These are phyloP conservation scores for Pulveroboletus sp. DNA, from an alignment of 768 basidiomycete species.

Conservation along the genomic window DNA sequence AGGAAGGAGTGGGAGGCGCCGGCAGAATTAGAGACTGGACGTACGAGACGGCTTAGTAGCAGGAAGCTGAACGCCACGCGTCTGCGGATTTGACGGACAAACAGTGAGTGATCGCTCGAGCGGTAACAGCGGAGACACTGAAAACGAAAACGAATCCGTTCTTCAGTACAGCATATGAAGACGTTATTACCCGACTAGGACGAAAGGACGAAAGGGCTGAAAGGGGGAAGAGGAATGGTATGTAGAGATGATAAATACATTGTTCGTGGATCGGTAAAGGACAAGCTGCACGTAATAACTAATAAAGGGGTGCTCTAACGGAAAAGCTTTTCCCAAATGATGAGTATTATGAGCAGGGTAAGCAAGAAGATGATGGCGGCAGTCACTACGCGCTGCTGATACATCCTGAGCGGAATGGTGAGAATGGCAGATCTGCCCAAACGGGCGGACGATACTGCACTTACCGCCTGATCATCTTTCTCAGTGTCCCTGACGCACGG, in stretches of 20 bases:
- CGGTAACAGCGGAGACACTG: not conserved
- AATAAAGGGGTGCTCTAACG: constrained; percentile 29
- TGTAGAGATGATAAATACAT: constrained; percentile 26
- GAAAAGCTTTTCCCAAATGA: constrained; percentile 75
- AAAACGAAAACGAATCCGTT: constrained; percentile 27
- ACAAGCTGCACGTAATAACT: constrained; percentile 17
- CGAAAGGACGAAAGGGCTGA: not conserved
- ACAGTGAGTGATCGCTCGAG: constrained; percentile 13
- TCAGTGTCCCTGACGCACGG: constrained; percentile 85
- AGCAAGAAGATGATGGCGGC: constrained; percentile 83
- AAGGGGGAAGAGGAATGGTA: constrained; percentile 11
- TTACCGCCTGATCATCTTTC: constrained; percentile 93
- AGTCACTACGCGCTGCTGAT: constrained; percentile 90
- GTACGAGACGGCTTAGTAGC: constrained; percentile 17
- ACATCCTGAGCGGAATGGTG: constrained; percentile 66
- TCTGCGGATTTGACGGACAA: constrained; percentile 30
- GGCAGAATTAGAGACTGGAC: constrained; percentile 24
- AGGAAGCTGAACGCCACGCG: constrained; percentile 25
- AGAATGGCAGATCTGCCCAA: constrained; percentile 7
- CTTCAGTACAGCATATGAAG: constrained; percentile 33
- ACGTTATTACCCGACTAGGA: not conserved
- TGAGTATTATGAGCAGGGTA: constrained; percentile 74
- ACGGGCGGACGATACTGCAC: constrained; percentile 24
- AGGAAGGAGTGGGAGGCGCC: constrained; percentile 12
- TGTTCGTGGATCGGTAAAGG: constrained; percentile 12